Evolutionary conservation across 371 early-diverging fungal species (phyloP), one percentile per base, ranked within the genome.

Genomic region (Mucor plumbeus): DNA sequence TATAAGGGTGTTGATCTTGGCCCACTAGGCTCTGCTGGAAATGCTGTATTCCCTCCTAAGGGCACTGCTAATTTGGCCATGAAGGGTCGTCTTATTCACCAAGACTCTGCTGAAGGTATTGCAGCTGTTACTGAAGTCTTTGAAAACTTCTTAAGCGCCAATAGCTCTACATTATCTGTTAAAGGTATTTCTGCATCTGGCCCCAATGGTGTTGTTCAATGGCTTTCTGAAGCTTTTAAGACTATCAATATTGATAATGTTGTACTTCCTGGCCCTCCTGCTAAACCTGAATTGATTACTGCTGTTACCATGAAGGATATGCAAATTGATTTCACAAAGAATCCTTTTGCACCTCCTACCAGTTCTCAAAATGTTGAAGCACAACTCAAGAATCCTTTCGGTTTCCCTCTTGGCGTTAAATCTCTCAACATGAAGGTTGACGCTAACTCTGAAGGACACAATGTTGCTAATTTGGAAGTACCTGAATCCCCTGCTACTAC

Each of bases 21-120:
- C 56, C 80, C 81, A 35, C 68, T 83, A 33, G 74, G 70, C 15
- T 73, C 79, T 1, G 62, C 71, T 54, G 82, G 82, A 61, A 59
- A 63, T 19, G 83, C 80, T 26, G 50, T 67, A 4, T 80, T 82
- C 65, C 70, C 80, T 58, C 74, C 85, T 19, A 59, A 61, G 38
- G 81, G 71, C 31, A 41, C 68, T 13, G 59, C 65, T 17, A 61
- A 60, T 35, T 60, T 85, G 57, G 59, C 65, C 38, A 81, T 88
- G 86, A 80, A 83, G 69, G 89, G 89, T 39, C 83, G 83, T 31
- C 41, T 88, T 71, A 67, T 79, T 26, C 78, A 75, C 38, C 89
- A 87, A 72, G 74, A 78, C 3, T 61, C 67, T 38, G 68, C 74
- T 31, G 74, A 77, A 26, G 87, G 85, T 38, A 69, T 85, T 21